A percentile compares a stretch with the other conserved stretches of the same genome.
phyloP scores from a whole-genome alignment of 768 basidiomycete genomes.

The Tricholoma furcatifolium region DNA sequence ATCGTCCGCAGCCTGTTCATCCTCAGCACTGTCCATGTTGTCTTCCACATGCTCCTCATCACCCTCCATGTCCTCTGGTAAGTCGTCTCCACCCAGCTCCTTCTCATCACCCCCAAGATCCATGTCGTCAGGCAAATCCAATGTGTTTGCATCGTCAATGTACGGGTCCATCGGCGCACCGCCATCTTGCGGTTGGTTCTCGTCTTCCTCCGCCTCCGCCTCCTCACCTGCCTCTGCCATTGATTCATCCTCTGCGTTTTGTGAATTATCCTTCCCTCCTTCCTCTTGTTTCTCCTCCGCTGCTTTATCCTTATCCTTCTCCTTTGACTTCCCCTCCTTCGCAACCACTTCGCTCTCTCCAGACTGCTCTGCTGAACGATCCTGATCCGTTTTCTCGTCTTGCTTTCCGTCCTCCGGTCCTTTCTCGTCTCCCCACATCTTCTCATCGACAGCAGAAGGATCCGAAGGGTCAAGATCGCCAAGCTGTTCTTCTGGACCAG shows the following conservation, averaged over 20 bases:
- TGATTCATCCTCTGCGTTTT: constrained; percentile 18
- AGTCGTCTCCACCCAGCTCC: constrained; percentile 29
- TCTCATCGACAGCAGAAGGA: constrained; percentile 87
- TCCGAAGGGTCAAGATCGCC: constrained; percentile 83
- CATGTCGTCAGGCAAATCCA: constrained; percentile 90
- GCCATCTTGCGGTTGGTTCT: constrained; percentile 43
- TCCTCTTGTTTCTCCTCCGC: constrained; percentile 26
- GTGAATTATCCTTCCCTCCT: constrained; percentile 17
- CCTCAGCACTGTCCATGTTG: constrained; percentile 30
- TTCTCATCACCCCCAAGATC: constrained; percentile 50
- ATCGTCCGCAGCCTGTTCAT: constrained; percentile 24
- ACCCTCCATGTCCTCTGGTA: constrained; percentile 25
- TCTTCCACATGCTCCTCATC: constrained; percentile 31
- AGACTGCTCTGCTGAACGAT: constrained; percentile 52
- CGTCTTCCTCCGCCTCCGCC: constrained; percentile 38
- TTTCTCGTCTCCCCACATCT: constrained; percentile 91
- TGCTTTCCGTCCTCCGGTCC: constrained; percentile 52
- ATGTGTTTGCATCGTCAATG: constrained; percentile 73
- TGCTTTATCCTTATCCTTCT: constrained; percentile 32
- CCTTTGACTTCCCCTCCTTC: constrained; percentile 59
- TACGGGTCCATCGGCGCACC: constrained; percentile 75
- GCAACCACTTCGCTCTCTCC: constrained; percentile 69
- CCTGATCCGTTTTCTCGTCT: constrained; percentile 59
- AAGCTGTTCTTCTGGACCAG: constrained; percentile 79
- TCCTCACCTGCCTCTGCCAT: constrained; percentile 30